Conservation (phyloP, 106 monocot genomes). For the Agapanthus africanus region DNA sequence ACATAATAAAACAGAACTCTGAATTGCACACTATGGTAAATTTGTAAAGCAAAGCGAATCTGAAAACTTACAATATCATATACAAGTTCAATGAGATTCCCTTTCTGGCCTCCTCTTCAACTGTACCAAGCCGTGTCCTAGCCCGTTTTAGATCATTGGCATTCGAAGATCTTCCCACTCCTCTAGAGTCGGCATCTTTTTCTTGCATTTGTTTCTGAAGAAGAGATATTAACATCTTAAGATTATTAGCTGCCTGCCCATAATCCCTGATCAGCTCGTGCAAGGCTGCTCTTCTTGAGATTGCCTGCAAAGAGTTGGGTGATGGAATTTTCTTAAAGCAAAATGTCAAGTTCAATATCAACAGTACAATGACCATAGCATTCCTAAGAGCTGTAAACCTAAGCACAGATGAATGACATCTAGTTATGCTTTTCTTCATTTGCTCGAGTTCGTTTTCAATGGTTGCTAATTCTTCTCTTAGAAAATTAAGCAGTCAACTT, state of each 20-base stretch:
- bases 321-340: not conserved
- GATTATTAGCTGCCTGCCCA: constrained; percentile 72
- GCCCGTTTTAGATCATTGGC: constrained; percentile 37
- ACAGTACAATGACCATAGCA: not conserved
- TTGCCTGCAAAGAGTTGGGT: constrained; percentile 50
- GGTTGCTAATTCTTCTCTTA: not conserved
- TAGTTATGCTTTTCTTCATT: not conserved
- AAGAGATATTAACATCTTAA: constrained; percentile 56
- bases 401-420: not conserved
- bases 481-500: not conserved
- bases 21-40: not conserved
- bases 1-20: not conserved
- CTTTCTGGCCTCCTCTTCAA: constrained; percentile 68
- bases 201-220: constrained; percentile 46
- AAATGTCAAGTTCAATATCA: not conserved
- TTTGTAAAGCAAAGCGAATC: not conserved
- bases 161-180: constrained; percentile 17
- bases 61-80: constrained; percentile 69
- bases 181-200: constrained; percentile 18
- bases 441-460: not conserved
- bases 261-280: constrained; percentile 71
- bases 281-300: constrained; percentile 53
- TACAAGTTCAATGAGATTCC: constrained; percentile 70
- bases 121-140: constrained; percentile 42
- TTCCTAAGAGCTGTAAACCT: not conserved